Evolutionary conservation across 2,329 filamentous ascomycete genomes (phyloP).

Genomic region (Epichloe amarillans): DNA sequence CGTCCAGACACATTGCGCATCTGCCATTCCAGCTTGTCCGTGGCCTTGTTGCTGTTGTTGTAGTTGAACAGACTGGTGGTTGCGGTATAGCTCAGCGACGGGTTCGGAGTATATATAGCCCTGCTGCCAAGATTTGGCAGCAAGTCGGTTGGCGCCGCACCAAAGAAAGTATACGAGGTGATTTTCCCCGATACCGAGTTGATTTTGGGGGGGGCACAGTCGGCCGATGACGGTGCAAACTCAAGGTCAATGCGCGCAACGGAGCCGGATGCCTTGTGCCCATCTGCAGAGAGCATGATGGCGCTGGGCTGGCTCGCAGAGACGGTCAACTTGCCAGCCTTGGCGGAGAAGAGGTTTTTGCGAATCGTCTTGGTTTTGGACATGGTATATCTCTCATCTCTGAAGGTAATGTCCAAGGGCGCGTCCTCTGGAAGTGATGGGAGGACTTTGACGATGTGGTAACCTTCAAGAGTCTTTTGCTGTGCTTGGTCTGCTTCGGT

Average conservation of each 20-base stretch:
- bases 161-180: constrained; percentile 38
- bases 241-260: constrained; percentile 30
- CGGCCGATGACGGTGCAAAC: constrained; percentile 32
- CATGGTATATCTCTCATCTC: constrained; percentile 36
- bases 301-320: constrained; percentile 33
- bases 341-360: constrained; percentile 37
- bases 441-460: constrained; percentile 37
- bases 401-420: constrained; percentile 33
- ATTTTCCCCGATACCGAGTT: constrained; percentile 37
- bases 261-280: constrained; percentile 27
- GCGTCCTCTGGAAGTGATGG: constrained; percentile 35
- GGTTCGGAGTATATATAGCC: constrained; percentile 24
- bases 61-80: constrained; percentile 26
- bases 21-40: constrained; percentile 29
- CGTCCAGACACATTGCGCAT: constrained; percentile 20
- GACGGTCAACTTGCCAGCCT: constrained; percentile 35
- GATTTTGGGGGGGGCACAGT: constrained; percentile 35
- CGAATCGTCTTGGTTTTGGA: constrained; percentile 38
- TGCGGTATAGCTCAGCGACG: constrained; percentile 32
- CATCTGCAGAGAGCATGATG: constrained; percentile 37
- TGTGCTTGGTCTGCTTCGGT: neutral
- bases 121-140: constrained; percentile 39
- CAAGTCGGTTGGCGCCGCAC: constrained; percentile 28
- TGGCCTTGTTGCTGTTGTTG: constrained; percentile 12
- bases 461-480: constrained; percentile 26